A percentile compares a stretch with the other conserved stretches of the same genome.
Evolutionary conservation across 179 eudicot species (phyloP).

Genomic region (Gypsophila paniculata): DNA sequence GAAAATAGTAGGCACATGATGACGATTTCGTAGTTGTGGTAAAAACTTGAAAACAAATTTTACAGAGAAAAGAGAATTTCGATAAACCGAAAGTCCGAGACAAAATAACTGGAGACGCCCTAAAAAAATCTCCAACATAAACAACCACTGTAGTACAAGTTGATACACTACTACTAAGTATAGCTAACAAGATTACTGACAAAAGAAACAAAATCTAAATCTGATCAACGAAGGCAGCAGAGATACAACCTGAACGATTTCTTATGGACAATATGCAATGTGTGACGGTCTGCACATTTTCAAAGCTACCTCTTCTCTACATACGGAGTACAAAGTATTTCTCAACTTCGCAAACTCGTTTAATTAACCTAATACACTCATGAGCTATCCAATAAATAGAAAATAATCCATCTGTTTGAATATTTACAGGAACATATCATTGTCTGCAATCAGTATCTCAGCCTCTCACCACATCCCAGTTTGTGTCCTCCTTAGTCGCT

Average conservation of each 20-base stretch:
- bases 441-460: not conserved
- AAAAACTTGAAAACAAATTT: no score
- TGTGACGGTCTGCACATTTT: not conserved
- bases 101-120: not conserved
- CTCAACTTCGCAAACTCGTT: slow-evolving; percentile 9
- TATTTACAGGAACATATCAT: slow-evolving; percentile 31
- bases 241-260: slow-evolving; percentile 22
- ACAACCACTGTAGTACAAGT: not conserved
- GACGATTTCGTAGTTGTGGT: no score
- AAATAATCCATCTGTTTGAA: slow-evolving; percentile 22
- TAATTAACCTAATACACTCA: slow-evolving; percentile 20
- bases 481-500: slow-evolving; percentile 37
- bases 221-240: not conserved
- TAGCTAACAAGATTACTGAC: not conserved
- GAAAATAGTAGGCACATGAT: no score
- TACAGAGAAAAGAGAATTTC: not conserved
- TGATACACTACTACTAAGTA: not conserved
- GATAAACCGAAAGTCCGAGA: not conserved
- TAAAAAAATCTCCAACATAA: not conserved
- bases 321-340: no score
- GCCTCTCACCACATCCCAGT: slow-evolving; percentile 37
- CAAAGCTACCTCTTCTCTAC: slow-evolving; percentile 20
- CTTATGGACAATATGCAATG: slow-evolving; percentile 5
- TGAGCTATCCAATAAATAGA: slow-evolving; percentile 20
- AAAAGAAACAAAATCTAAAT: not conserved